Base-by-base conservation (phyloP, 2,329 filamentous ascomycete genomes). In the Ceratocystis ficicola region DNA sequence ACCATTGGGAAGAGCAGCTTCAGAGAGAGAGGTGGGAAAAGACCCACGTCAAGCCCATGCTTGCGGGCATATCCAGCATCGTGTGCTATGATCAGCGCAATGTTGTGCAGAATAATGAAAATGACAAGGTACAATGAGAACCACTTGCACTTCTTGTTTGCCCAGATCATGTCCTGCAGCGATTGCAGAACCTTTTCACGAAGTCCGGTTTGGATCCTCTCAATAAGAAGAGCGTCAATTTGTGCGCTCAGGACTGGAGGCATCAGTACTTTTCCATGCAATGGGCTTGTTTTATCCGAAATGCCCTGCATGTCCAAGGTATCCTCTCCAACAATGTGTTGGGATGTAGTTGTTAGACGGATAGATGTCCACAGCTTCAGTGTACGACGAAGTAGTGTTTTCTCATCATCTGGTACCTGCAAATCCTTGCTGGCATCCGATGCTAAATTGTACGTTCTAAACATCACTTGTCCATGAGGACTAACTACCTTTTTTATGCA, bases 161-260 rank as follows among this genome's bases (percentile, higher is more conserved):
- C 80, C 55, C 80, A 78, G 17, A 81, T 79, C 73, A 86, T 80
- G 69, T 78, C 79, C 70, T 85, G 82, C 66, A 86, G 73, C 65
- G 77, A 77, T 44, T 85, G 81, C 52, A 86, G 74, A 50, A 84
- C 76, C 67, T 80, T 78, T 61, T 78, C 77, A 48, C 83, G 78
- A 48, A 85, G 77, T 75, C 78, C 4, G 77, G 75, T 70, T 84
- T 81, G 46, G 46, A 85, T 82, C 67, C 83, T 78, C 68, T 85
- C 81, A 69, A 85, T 84, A 68, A 86, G 74, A 57, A 86, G 77
- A 52, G 82, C 76, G 69, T 86, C 83, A 65, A 86, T 77, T 71
- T 86, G 83, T 15, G 83, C 83, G 12, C 83, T 83, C 75, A 86
- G 79, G 5, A 86, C 83, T 0, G 83, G 83, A 5, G 83, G 83